Base-by-base conservation (phyloP, 192 early-diverging fungal genomes). In the Coemansia sp. region DNA sequence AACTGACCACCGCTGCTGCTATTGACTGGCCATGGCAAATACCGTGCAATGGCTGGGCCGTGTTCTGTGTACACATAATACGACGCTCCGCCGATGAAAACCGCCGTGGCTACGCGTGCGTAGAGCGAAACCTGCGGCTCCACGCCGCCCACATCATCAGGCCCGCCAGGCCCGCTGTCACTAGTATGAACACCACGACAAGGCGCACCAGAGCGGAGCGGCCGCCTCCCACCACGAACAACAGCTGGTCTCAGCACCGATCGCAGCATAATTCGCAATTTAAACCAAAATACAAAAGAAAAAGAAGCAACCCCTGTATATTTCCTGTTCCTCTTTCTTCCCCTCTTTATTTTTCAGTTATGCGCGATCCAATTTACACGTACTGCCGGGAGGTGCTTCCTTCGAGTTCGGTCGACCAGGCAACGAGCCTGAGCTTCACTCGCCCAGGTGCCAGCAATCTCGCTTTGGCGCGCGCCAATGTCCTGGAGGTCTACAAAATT, bases 341-440 rank as follows among this genome's bases (percentile, higher is more conserved):
- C 39, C 40, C 33, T 36, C 18, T 5, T 19, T 44, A 43, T 44
- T 29, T 18, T 18, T 40, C n/a, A n/a, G n/a, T 34, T 35, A 78
- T 78, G 76, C 70, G 66, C 53, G 77, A 80, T 22, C 67, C 70
- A 7, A 72, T 74, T 39, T 80, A 73, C 53, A 70, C 77, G 29
- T 80, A 74, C 62, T 74, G 77, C 24, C 77, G 77, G 50, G 77
- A 80, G 65, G 42, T 74, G 36, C 61, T 74, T 32, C 67, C 77
- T 12, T 60, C 77, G 8, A 80, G 77, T 54, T 62, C 62, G 12
- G 72, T 80, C 1, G 72, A 70, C 53, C 60, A 52, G 34, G 71
- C 71, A 10, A 62, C 61, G 32, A 67, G 72, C 36, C 67, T 73
- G 46, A 74, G 77, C 60, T 70, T 80, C 41, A 80, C 72, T 8